phyloP scores from a whole-genome alignment of 148 eudicot species.

The Diospyros lotus region DNA sequence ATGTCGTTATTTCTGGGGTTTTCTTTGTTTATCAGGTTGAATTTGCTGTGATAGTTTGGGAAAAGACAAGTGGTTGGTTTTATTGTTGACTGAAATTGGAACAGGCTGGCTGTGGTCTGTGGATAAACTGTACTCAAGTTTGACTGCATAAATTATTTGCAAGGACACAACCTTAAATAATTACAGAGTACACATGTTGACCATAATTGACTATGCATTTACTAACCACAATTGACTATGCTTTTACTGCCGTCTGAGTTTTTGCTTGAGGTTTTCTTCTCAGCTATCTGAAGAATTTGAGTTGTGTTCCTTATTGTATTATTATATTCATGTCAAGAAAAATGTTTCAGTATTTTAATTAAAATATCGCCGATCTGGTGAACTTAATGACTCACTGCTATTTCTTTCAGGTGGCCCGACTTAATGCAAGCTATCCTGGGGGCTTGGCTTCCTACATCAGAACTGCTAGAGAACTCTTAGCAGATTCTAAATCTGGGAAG shows the following conservation, averaged over 20 bases:
- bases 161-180: not conserved
- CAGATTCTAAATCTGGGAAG: slow-evolving; percentile 88
- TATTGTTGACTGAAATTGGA: not conserved
- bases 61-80: not conserved
- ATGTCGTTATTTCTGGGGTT: not conserved
- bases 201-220: not conserved
- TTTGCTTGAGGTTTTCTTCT: not conserved
- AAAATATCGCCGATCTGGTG: too few relatives aligned
- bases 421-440: slow-evolving; percentile 84
- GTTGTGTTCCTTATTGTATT: not conserved
- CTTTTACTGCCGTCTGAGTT: not conserved
- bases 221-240: not conserved
- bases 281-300: not conserved
- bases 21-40: not conserved
- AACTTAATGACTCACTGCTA: slow-evolving; percentile 5
- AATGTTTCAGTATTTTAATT: not conserved
- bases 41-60: not conserved
- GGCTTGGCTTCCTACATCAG: slow-evolving; percentile 72
- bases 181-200: not conserved
- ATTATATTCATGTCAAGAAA: not conserved
- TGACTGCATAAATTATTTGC: not conserved
- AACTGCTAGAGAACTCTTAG: slow-evolving; percentile 77
- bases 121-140: not conserved
- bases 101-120: too few relatives aligned
- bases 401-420: slow-evolving; percentile 58